These are phyloP conservation scores for Pelargonium nanum DNA, from an alignment of 345 rosid species.

Conservation along the genomic window DNA sequence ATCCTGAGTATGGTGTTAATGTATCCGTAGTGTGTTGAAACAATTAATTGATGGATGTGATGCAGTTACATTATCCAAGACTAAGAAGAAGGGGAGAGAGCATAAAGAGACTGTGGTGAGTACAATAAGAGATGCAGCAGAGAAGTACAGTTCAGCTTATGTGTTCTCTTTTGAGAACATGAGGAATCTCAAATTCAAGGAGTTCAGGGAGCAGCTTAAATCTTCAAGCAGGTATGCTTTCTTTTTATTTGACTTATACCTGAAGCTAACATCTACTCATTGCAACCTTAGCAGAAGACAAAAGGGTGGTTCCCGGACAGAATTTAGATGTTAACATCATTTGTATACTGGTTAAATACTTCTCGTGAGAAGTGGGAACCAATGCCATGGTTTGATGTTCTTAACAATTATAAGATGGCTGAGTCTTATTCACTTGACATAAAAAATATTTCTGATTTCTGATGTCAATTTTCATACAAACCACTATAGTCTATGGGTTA, in stretches of 20 bases:
- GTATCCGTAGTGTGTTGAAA: background rate
- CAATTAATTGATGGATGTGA: background rate
- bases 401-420: too few species aligned
- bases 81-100: constrained; percentile 91
- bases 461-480: too few species aligned
- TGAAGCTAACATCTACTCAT: too few species aligned
- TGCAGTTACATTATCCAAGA: constrained; percentile 85
- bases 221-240: constrained; percentile 52
- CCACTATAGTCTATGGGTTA: too few species aligned
- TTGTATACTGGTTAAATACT: too few species aligned
- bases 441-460: too few species aligned
- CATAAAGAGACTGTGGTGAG: constrained; percentile 65
- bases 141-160: constrained; percentile 44
- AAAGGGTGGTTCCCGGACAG: background rate
- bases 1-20: background rate
- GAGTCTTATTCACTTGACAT: too few species aligned
- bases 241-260: too few species aligned
- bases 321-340: background rate
- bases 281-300: background rate
- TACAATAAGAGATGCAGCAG: constrained; percentile 65
- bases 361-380: too few species aligned
- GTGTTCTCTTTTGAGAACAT: constrained; percentile 88
- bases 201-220: constrained; percentile 80
- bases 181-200: constrained; percentile 91
- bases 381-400: too few species aligned